phyloP scores from a whole-genome alignment of 2,329 filamentous ascomycete genomes.

The Juglanconis oblonga region DNA sequence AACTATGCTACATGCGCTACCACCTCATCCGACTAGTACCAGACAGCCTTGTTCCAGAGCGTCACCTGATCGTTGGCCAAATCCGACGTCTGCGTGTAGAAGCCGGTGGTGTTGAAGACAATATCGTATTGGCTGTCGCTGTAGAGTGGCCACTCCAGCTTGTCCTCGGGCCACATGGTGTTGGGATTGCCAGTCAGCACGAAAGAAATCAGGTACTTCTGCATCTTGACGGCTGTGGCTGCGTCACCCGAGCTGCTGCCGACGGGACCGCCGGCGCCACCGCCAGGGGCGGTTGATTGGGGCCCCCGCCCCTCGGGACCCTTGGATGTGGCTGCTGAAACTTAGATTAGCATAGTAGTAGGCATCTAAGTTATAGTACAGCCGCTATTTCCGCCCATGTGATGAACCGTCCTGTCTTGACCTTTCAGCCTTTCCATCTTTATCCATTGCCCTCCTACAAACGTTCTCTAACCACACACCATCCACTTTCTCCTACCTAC shows the following conservation, averaged over 20 bases:
- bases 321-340: too few relatives aligned
- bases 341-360: too few relatives aligned
- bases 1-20: not conserved
- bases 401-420: too few relatives aligned
- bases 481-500: not conserved
- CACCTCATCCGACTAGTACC: constrained; percentile 25
- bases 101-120: constrained; percentile 30
- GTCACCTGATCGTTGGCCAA: constrained; percentile 27
- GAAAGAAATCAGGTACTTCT: constrained; percentile 30
- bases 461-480: too few relatives aligned
- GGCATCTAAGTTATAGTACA: too few relatives aligned
- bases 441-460: too few relatives aligned
- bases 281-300: too few relatives aligned
- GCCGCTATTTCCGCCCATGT: too few relatives aligned
- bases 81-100: constrained; percentile 28
- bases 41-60: constrained; percentile 33
- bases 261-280: too few relatives aligned
- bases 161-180: constrained; percentile 30
- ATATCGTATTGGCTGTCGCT: constrained; percentile 25
- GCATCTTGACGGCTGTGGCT: constrained; percentile 26
- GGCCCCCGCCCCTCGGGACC: too few relatives aligned
- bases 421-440: too few relatives aligned
- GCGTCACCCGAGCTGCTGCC: constrained; percentile 25
- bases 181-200: constrained; percentile 29
- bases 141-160: constrained; percentile 32